Evolutionary conservation across 2,329 filamentous ascomycete species (phyloP).

Genomic region (Pezicula rhizophila): DNA sequence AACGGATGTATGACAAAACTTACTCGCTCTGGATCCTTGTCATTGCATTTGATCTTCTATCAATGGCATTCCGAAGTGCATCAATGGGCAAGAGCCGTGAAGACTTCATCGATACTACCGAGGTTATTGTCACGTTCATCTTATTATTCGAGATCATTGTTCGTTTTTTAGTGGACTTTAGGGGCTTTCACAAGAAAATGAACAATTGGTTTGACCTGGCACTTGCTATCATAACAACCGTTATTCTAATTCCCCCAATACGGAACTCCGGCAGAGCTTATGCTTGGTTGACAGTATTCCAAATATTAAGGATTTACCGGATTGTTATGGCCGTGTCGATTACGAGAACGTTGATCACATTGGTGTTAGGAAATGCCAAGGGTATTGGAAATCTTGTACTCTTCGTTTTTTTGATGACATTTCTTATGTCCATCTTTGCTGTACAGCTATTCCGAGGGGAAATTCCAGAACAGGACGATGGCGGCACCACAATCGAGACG

Average conservation of each 20-base stretch:
- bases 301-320: constrained; percentile 86
- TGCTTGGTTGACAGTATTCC: constrained; percentile 85
- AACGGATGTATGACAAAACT: constrained; percentile 69
- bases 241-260: constrained; percentile 83
- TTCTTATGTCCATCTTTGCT: constrained; percentile 88
- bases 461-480: constrained; percentile 57
- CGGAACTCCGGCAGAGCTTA: constrained; percentile 66
- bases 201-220: constrained; percentile 75
- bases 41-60: constrained; percentile 74
- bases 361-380: constrained; percentile 83
- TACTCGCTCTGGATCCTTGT: constrained; percentile 71
- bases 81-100: constrained; percentile 59
- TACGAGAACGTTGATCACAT: constrained; percentile 76
- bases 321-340: constrained; percentile 85
- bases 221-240: constrained; percentile 72
- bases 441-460: constrained; percentile 88
- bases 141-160: constrained; percentile 78
- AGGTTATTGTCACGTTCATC: constrained; percentile 70
- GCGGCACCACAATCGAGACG: constrained; percentile 59
- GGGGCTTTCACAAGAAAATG: constrained; percentile 66
- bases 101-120: constrained; percentile 63
- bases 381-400: constrained; percentile 93
- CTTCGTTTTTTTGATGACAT: constrained; percentile 94
- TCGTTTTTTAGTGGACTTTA: constrained; percentile 74
- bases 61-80: constrained; percentile 71